A percentile compares a stretch with the other conserved stretches of the same genome.
phyloP scores from a whole-genome alignment of 768 basidiomycete species.

The Pluteus cervinus region DNA sequence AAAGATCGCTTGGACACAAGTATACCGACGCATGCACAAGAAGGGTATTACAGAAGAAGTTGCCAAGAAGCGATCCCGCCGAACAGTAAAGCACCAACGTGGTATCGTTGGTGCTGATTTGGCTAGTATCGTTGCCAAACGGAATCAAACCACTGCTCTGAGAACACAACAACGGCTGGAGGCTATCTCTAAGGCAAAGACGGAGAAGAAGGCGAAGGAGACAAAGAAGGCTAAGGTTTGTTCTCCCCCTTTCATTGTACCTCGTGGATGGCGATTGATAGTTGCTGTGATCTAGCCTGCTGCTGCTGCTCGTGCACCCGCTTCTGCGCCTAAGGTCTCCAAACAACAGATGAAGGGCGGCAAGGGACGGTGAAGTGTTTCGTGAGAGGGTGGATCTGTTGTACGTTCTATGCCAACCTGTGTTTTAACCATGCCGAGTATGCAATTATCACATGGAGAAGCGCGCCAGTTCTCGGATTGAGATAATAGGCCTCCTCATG shows the following conservation, averaged over 20 bases:
- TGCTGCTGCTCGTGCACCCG: conserved; percentile 41
- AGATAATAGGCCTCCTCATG: too few relatives aligned
- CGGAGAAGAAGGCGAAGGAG: conserved; percentile 96
- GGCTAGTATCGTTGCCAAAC: conserved; percentile 81
- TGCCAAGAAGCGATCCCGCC: conserved; percentile 96
- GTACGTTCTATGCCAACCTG: too few relatives aligned
- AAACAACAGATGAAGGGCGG: conserved; percentile 97
- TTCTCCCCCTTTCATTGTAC: conserved; percentile 5
- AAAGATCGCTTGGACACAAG: conserved; percentile 96
- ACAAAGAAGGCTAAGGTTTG: conserved; percentile 80
- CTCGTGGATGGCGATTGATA: conserved; percentile 5
- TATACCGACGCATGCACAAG: conserved; percentile 98
- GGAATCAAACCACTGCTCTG: conserved; percentile 86
- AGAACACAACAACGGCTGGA: conserved; percentile 75
- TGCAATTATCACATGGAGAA: too few relatives aligned
- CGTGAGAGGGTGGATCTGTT: too few relatives aligned
- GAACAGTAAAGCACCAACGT: conserved; percentile 96
- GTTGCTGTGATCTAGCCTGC: conserved; percentile 39
- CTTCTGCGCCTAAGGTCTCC: conserved; percentile 79
- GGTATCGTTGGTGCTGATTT: conserved; percentile 98
- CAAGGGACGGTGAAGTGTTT: too few relatives aligned
- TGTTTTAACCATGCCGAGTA: too few relatives aligned
- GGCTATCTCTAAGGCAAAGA: conserved; percentile 92
- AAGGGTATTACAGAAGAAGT: conserved; percentile 99
- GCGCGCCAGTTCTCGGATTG: too few relatives aligned